These are phyloP conservation scores for Lentinula guzmanii DNA, from an alignment of 768 basidiomycete species.

Conservation along the genomic window DNA sequence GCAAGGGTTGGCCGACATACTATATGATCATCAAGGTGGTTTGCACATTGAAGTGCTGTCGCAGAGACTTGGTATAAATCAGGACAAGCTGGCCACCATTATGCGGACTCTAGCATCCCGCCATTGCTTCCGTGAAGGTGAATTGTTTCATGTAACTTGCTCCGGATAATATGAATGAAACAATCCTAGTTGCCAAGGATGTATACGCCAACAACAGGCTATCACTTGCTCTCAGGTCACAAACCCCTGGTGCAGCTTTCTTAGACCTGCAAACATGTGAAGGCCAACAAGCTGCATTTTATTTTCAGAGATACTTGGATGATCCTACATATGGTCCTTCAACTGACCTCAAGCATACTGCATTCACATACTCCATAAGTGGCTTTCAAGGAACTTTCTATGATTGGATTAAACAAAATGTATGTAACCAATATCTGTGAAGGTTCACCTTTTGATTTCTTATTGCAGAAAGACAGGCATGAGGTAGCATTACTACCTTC, in stretches of 20 bases:
- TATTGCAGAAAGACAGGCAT: too few species aligned
- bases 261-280: conserved; percentile 12
- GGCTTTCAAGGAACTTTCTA: conserved; percentile 19
- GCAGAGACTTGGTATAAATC: neutral
- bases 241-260: conserved; percentile 11
- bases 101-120: neutral
- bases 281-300: conserved; percentile 12
- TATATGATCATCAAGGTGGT: neutral
- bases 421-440: conserved; percentile 1
- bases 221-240: conserved; percentile 19
- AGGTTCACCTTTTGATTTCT: too few species aligned
- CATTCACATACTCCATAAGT: conserved; percentile 13
- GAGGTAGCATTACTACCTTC: too few species aligned
- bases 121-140: neutral
- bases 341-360: conserved; percentile 14
- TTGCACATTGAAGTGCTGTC: neutral
- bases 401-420: conserved; percentile 18
- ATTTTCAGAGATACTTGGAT: conserved; percentile 21
- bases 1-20: neutral
- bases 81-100: neutral
- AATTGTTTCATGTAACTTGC: neutral
- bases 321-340: conserved; percentile 15
- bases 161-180: neutral
- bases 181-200: conserved; percentile 18
- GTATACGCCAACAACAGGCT: conserved; percentile 29